Conservation (phyloP, 352 stramenopile genomes). For the Globisporangium solare region DNA sequence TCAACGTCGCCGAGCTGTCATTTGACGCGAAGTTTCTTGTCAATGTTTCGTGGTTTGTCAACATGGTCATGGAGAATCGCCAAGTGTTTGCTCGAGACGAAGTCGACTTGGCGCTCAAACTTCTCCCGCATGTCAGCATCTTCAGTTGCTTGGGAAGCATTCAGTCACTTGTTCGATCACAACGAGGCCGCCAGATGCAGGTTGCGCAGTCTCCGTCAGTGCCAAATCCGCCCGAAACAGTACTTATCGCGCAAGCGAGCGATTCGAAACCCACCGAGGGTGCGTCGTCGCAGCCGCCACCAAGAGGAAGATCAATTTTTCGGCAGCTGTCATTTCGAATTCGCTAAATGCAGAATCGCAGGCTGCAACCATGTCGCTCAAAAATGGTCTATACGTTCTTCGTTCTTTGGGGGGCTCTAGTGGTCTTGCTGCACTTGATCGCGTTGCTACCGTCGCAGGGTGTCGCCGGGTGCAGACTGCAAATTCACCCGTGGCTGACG, state of each 20-base stretch:
- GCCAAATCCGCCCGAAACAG: not conserved
- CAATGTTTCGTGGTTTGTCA: slow-evolving; percentile 13
- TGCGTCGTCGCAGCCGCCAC: too few species aligned
- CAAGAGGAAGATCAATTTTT: not conserved
- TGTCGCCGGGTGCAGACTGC: slow-evolving; percentile 5
- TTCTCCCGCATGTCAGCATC: slow-evolving; percentile 20
- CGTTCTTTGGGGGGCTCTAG: slow-evolving; percentile 8
- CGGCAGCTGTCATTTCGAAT: slow-evolving; percentile 5
- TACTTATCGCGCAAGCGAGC: not conserved
- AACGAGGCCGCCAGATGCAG: not conserved
- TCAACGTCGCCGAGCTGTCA: too few species aligned
- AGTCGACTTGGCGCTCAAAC: slow-evolving; percentile 18
- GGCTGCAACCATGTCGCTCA: slow-evolving; percentile 1
- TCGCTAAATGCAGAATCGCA: slow-evolving; percentile 8
- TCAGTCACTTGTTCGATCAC: slow-evolving; percentile 7
- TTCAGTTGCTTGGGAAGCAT: slow-evolving; percentile 15
- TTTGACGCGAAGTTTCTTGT: slow-evolving; percentile 11
- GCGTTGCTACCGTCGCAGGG: not conserved
- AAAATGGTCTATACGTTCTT: slow-evolving; percentile 1
- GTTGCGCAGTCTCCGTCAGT: not conserved
- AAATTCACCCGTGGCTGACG: slow-evolving; percentile 9
- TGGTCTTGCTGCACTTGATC: slow-evolving; percentile 3
- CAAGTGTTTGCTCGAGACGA: slow-evolving; percentile 16
- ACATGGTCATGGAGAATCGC: slow-evolving; percentile 20
- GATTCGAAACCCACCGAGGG: not conserved